A percentile compares a stretch with the other conserved stretches of the same genome.
phyloP scores from a whole-genome alignment of 176 grass and related monocot species.

The Cenchrus americanus region DNA sequence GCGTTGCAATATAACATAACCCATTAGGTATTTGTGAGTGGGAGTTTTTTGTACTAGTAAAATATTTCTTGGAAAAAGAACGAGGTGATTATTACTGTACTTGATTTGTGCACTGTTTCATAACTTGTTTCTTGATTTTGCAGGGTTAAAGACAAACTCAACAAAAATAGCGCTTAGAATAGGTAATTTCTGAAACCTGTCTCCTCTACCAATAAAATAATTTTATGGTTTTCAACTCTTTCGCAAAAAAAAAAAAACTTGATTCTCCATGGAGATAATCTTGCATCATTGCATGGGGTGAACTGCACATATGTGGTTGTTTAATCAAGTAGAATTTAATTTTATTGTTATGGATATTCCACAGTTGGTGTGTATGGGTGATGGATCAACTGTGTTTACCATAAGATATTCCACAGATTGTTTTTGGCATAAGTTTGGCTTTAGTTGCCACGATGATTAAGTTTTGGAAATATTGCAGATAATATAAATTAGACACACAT shows the following conservation, averaged over 20 bases:
- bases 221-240: too few relatives aligned
- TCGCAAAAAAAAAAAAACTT: too few relatives aligned
- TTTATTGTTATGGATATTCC: neutral
- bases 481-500: neutral
- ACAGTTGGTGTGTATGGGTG: neutral
- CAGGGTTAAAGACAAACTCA: neutral
- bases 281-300: neutral
- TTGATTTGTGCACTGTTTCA: neutral
- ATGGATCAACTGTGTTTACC: neutral
- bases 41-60: neutral
- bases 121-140: neutral
- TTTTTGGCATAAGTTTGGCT: neutral
- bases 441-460: neutral
- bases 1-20: neutral
- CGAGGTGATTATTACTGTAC: neutral
- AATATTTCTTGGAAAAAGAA: neutral
- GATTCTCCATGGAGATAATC: too few relatives aligned
- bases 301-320: too few relatives aligned
- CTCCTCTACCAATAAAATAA: neutral
- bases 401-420: neutral
- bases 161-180: neutral
- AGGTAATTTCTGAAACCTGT: slow-evolving; percentile 35
- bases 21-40: neutral
- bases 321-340: neutral
- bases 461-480: neutral